These are phyloP conservation scores for Aspergillus udagawae DNA, from an alignment of 2,329 filamentous ascomycete genomes.

Conservation along the genomic window DNA sequence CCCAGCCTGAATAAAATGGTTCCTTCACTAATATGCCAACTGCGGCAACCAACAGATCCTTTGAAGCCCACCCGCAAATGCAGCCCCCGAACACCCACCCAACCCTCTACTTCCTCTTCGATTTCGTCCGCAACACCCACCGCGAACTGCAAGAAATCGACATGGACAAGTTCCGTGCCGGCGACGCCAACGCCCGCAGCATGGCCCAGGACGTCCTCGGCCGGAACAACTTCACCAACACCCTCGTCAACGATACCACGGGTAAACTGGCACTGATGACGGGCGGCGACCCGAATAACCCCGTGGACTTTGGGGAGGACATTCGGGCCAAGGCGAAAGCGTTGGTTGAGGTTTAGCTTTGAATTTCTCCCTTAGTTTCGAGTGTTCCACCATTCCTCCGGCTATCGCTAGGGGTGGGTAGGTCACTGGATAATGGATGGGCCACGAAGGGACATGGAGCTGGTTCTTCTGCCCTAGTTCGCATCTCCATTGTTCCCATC, in stretches of 20 bases:
- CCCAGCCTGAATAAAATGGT: no score
- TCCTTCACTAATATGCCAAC: neutral
- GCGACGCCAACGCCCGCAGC: slow-evolving; percentile 14
- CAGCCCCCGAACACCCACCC: slow-evolving; percentile 27
- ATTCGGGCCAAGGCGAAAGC: slow-evolving; percentile 21
- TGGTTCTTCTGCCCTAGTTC: neutral
- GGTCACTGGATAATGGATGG: neutral
- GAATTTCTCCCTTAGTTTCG: neutral
- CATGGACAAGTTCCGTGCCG: slow-evolving; percentile 18
- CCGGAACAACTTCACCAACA: slow-evolving; percentile 25
- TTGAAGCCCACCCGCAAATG: slow-evolving; percentile 30
- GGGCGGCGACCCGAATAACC: slow-evolving; percentile 19
- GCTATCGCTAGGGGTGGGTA: neutral
- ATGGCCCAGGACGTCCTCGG: slow-evolving; percentile 22
- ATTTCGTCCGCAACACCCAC: slow-evolving; percentile 69
- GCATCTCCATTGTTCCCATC: neutral
- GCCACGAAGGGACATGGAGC: neutral
- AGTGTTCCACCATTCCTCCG: neutral
- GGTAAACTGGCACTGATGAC: slow-evolving; percentile 29
- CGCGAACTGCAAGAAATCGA: slow-evolving; percentile 30
- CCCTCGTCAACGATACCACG: slow-evolving; percentile 23
- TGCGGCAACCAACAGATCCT: slow-evolving; percentile 16
- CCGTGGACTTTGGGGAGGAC: slow-evolving; percentile 26
- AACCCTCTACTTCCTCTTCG: slow-evolving; percentile 51
- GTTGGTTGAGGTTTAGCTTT: slow-evolving; percentile 10